These are phyloP conservation scores for Aspergillus novoparasiticus DNA, from an alignment of 2,329 filamentous ascomycete species.

Conservation along the genomic window DNA sequence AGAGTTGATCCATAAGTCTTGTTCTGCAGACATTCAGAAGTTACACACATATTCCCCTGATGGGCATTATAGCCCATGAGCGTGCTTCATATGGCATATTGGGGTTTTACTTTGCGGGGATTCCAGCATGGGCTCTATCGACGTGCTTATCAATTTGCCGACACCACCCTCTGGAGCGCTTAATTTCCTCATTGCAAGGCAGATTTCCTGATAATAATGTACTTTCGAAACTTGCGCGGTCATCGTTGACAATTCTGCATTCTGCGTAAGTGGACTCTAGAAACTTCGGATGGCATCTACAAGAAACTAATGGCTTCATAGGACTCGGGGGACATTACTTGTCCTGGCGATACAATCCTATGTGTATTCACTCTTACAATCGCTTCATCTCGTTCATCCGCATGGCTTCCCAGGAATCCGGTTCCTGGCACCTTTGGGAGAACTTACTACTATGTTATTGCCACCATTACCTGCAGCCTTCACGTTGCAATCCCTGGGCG, in stretches of 20 bases:
- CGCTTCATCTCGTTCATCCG: constrained; percentile 42
- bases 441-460: constrained; percentile 36
- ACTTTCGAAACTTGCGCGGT: constrained; percentile 29
- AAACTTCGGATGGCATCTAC: background rate
- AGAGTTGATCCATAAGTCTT: constrained; percentile 8
- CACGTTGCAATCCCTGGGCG: constrained; percentile 31
- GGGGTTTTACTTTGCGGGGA: constrained; percentile 45
- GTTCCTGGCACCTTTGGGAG: constrained; percentile 42
- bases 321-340: constrained; percentile 38
- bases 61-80: constrained; percentile 41
- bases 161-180: constrained; percentile 40
- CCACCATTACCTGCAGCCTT: constrained; percentile 31
- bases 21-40: constrained; percentile 39
- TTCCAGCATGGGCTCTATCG: constrained; percentile 43
- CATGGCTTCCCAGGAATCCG: constrained; percentile 33
- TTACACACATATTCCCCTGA: constrained; percentile 40
- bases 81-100: constrained; percentile 34
- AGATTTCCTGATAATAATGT: constrained; percentile 28
- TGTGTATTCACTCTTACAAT: constrained; percentile 47
- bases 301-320: constrained; percentile 20
- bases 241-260: constrained; percentile 30
- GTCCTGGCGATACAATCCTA: constrained; percentile 44
- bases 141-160: constrained; percentile 41
- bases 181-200: constrained; percentile 33
- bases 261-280: constrained; percentile 29